Percentiles rank a stretch among this genome's conserved stretches.
Evolutionary conservation across 2,329 filamentous ascomycete genomes (phyloP).

Genomic region (Didymella arachidicola): DNA sequence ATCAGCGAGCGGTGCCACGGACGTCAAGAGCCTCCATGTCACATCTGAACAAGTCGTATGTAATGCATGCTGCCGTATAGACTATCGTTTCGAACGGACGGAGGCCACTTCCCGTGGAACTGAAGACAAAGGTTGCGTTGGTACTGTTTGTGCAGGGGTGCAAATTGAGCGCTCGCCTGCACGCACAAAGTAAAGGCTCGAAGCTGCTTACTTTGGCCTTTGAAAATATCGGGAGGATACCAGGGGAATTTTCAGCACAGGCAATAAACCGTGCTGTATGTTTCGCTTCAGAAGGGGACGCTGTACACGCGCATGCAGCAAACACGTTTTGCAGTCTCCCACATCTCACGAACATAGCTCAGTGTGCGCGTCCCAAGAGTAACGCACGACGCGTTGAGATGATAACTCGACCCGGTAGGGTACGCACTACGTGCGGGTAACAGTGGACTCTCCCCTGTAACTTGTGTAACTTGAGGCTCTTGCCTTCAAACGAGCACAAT

Average conservation of each 20-base stretch:
- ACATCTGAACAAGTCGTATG: neutral
- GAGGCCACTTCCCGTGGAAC: neutral
- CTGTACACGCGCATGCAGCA: neutral
- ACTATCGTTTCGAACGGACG: neutral
- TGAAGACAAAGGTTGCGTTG: neutral
- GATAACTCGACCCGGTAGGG: neutral
- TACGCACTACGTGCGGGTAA: neutral
- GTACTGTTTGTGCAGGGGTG: neutral
- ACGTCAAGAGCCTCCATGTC: neutral
- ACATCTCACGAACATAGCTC: neutral
- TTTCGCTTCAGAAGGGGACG: neutral
- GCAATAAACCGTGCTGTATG: neutral
- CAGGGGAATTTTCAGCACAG: too few relatives aligned
- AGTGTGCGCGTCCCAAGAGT: neutral
- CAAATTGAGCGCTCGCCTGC: neutral
- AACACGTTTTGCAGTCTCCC: neutral
- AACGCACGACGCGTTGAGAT: neutral
- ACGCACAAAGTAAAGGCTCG: neutral
- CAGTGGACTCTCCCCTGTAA: neutral
- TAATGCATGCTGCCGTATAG: neutral
- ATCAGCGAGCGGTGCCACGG: slow-evolving; percentile 2
- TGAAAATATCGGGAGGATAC: neutral
- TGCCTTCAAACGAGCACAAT: neutral
- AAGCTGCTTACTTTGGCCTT: neutral
- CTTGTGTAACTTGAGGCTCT: slow-evolving; percentile 2